phyloP scores from a whole-genome alignment of 192 early-diverging fungal species.

The Glomus cerebriforme region DNA sequence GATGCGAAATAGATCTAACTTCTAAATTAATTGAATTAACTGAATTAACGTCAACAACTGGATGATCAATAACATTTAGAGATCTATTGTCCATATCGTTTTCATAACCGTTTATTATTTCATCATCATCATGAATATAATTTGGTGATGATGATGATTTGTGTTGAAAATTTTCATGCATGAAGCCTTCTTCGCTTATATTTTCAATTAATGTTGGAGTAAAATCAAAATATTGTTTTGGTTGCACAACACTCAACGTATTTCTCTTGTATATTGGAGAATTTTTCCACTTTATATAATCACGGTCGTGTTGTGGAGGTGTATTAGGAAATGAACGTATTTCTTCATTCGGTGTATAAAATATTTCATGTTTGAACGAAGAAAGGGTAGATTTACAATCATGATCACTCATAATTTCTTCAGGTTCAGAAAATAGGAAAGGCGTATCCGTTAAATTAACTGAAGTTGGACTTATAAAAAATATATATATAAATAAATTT shows the following conservation, averaged over 20 bases:
- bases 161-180: too few species aligned
- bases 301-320: background rate
- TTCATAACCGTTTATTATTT: too few species aligned
- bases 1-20: background rate
- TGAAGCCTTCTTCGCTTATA: too few species aligned
- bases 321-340: background rate
- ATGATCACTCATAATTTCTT: background rate
- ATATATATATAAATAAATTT: background rate
- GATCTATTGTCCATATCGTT: too few species aligned
- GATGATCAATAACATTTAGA: too few species aligned
- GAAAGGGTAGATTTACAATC: background rate
- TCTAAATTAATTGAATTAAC: background rate
- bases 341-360: constrained; percentile 13
- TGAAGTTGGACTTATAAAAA: background rate
- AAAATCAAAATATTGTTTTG: background rate
- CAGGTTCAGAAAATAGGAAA: background rate
- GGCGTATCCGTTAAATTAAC: background rate
- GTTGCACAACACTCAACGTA: background rate
- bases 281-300: background rate
- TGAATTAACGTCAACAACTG: background rate
- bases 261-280: too few species aligned
- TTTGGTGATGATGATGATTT: too few species aligned
- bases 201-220: background rate
- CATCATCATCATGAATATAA: too few species aligned
- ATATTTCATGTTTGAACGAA: background rate